Evolutionary conservation across 2,329 filamentous ascomycete genomes (phyloP), one percentile per base, ranked within the genome.

Genomic region (Aureobasidium sp.): DNA sequence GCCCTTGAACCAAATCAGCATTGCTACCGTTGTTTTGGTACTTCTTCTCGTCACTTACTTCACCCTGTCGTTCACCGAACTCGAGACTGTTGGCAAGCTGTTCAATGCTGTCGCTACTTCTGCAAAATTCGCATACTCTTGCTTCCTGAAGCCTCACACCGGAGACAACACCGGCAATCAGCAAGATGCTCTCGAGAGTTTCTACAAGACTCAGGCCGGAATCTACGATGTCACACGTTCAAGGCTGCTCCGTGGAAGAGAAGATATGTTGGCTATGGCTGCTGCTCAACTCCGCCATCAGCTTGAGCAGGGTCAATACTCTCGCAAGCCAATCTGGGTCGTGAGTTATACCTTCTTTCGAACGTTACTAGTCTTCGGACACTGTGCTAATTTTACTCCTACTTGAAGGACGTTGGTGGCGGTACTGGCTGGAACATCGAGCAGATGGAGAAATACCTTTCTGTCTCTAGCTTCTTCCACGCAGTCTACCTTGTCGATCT

Each of bases 161-260:
- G 83, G 85, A 58, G 85, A 85, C 69, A 76, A 79, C 64, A 85
- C 82, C 59, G 85, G 85, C 64, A 88, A 78, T 67, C 93, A 97
- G 75, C 93, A 97, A 73, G 88, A 92, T 81, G 92, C 93, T 63
- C 82, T 97, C 64, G 93, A 97, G 77, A 96, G 90, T 79, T 97
- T 97, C 79, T 97, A 97, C 77, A 89, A 89, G 75, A 87, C 85
- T 57, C 93, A 86, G 73, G 85, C 93, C 50, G 83, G 83, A 65
- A 88, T 91, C 49, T 97, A 97, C 75, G 93, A 97, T 82, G 86
- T 87, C 53, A 97, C 93, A 30, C 87, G 93, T 69, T 85, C 85
- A 65, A 79, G 84, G 55, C 85, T 97, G 45, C 84, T 97, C 61
- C 85, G 86, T 69, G 93, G 93, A 59, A 85, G 93, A 59, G 91